A percentile compares a stretch with the other conserved stretches of the same genome.
These are phyloP conservation scores for Axilococcus clingmanii DNA, from an alignment of 139 green algal genomes.

Conservation along the genomic window DNA sequence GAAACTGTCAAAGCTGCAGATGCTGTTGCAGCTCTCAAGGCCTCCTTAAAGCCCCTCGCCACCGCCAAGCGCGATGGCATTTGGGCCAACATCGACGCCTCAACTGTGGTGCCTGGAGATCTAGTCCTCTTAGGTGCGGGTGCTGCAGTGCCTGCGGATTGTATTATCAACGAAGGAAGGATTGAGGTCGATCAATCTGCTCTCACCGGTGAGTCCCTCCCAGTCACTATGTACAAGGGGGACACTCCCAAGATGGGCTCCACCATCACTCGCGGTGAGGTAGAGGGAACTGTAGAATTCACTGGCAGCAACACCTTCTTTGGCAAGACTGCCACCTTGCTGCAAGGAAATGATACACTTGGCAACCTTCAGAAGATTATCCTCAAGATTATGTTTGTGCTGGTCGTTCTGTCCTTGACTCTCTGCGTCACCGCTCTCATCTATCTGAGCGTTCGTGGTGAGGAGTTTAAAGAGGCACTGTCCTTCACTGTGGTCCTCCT, in stretches of 20 bases:
- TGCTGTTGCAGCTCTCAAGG: slow-evolving; percentile 72
- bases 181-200: slow-evolving; percentile 73
- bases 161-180: slow-evolving; percentile 47
- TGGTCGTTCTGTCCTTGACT: slow-evolving; percentile 49
- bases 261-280: slow-evolving; percentile 60
- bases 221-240: slow-evolving; percentile 60
- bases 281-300: slow-evolving; percentile 55
- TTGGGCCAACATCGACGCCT: slow-evolving; percentile 58
- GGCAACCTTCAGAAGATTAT: slow-evolving; percentile 70
- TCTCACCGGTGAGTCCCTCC: slow-evolving; percentile 79
- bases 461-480: slow-evolving; percentile 44
- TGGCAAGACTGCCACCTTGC: slow-evolving; percentile 72
- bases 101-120: slow-evolving; percentile 63
- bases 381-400: slow-evolving; percentile 61
- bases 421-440: slow-evolving; percentile 55
- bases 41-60: slow-evolving; percentile 67
- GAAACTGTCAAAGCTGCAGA: slow-evolving; percentile 72
- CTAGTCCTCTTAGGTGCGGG: slow-evolving; percentile 59
- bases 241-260: slow-evolving; percentile 77
- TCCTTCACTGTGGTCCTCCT: slow-evolving; percentile 72
- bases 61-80: slow-evolving; percentile 64
- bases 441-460: slow-evolving; percentile 44
- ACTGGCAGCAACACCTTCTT: slow-evolving; percentile 77
- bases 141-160: slow-evolving; percentile 65
- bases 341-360: slow-evolving; percentile 43